These are phyloP conservation scores for Sanghuangporus baumii DNA, from an alignment of 1,284 basidiomycete genomes.

Conservation along the genomic window DNA sequence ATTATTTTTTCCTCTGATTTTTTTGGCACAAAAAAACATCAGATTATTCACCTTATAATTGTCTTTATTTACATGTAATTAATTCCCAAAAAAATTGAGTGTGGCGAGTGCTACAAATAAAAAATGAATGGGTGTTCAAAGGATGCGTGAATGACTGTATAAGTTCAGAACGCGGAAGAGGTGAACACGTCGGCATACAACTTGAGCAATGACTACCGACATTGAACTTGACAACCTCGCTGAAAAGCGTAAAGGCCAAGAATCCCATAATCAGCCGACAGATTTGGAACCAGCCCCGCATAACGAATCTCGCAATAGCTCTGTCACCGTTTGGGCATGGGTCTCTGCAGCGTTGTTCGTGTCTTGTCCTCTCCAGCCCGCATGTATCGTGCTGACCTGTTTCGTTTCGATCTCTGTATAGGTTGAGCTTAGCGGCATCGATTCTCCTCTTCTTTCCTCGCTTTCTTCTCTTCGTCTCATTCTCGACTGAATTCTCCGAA, in stretches of 20 bases:
- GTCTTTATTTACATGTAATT: too few relatives aligned
- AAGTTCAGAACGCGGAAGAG: too few relatives aligned
- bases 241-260: conserved; percentile 4
- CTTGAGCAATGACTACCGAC: conserved; percentile 13
- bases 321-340: conserved; percentile 17
- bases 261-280: neutral
- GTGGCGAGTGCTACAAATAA: too few relatives aligned
- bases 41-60: too few relatives aligned
- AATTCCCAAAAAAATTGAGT: too few relatives aligned
- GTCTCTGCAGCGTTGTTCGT: conserved; percentile 14
- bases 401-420: neutral
- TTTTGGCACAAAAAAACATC: too few relatives aligned
- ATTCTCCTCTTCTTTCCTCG: conserved; percentile 19
- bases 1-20: too few relatives aligned
- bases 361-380: neutral
- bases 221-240: conserved; percentile 17
- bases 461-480: conserved; percentile 20
- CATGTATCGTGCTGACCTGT: neutral
- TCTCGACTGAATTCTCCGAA: conserved; percentile 13
- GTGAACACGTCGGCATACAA: neutral
- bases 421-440: conserved; percentile 14
- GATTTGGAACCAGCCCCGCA: neutral
- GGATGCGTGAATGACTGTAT: too few relatives aligned
- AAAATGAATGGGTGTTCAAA: too few relatives aligned
- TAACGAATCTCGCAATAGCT: conserved; percentile 3